phyloP scores from a whole-genome alignment of 2,329 filamentous ascomycete species.

The Orbilia javanica region DNA sequence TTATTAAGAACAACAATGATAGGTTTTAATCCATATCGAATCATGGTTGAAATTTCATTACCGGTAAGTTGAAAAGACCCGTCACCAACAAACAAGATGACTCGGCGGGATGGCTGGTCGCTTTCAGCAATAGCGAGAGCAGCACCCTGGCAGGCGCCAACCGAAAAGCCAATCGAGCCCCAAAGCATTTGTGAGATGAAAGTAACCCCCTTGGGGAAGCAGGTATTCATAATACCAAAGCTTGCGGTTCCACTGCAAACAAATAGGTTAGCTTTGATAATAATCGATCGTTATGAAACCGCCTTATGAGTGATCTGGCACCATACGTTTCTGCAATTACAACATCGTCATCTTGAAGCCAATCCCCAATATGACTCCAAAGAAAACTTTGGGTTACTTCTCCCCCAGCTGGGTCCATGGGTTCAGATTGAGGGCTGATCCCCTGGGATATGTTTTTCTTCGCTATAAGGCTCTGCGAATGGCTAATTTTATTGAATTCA shows the following conservation, averaged over 20 bases:
- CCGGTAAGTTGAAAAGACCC: constrained; percentile 87
- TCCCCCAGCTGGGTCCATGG: constrained; percentile 61
- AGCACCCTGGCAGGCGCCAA: constrained; percentile 75
- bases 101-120: constrained; percentile 71
- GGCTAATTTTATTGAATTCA: constrained; percentile 35
- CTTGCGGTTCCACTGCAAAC: constrained; percentile 76
- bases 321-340: constrained; percentile 80
- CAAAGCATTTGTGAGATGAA: constrained; percentile 83
- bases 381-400: constrained; percentile 78
- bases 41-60: constrained; percentile 87
- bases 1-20: constrained; percentile 91
- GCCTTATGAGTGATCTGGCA: constrained; percentile 62
- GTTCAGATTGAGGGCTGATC: constrained; percentile 68
- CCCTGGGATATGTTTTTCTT: constrained; percentile 64
- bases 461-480: constrained; percentile 18
- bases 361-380: constrained; percentile 81
- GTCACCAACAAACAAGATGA: constrained; percentile 87
- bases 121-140: constrained; percentile 77
- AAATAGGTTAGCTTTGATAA: neutral
- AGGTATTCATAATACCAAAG: constrained; percentile 88
- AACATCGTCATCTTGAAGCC: constrained; percentile 79
- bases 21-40: constrained; percentile 78
- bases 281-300: neutral
- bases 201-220: constrained; percentile 81
- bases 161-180: constrained; percentile 76